phyloP scores from a whole-genome alignment of 2,329 filamentous ascomycete genomes.

The Pleoardoris graminearum region DNA sequence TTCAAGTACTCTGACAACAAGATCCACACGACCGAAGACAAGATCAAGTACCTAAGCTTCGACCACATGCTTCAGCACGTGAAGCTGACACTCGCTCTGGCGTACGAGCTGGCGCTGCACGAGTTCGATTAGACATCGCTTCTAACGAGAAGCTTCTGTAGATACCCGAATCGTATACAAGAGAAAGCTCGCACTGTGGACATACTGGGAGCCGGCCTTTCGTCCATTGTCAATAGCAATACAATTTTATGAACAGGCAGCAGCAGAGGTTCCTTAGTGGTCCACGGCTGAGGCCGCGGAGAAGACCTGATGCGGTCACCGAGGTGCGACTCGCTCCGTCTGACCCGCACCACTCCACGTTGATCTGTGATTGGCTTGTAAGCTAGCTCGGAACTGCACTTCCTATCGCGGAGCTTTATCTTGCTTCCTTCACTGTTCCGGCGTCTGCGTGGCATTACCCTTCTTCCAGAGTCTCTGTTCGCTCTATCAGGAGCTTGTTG shows the following conservation, averaged over 20 bases:
- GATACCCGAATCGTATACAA: background rate
- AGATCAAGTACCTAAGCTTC: constrained; percentile 74
- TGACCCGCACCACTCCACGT: constrained; percentile 24
- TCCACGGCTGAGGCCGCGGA: background rate
- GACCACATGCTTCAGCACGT: constrained; percentile 93
- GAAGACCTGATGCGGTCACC: constrained; percentile 13
- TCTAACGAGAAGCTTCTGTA: background rate
- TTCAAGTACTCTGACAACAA: constrained; percentile 67
- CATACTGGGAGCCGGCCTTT: background rate
- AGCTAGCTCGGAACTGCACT: constrained; percentile 11
- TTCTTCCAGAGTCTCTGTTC: background rate
- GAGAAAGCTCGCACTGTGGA: background rate
- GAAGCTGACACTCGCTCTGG: constrained; percentile 78
- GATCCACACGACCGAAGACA: constrained; percentile 72
- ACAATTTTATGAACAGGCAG: background rate
- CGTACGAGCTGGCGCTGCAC: constrained; percentile 81
- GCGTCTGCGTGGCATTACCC: background rate
- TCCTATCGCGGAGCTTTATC: constrained; percentile 15
- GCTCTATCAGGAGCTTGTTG: background rate
- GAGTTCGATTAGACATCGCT: constrained; percentile 57
- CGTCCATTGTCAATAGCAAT: constrained; percentile 6
- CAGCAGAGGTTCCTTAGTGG: background rate
- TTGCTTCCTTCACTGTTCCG: constrained; percentile 1
- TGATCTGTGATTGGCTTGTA: constrained; percentile 30
- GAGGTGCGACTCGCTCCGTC: constrained; percentile 18